A percentile compares a stretch with the other conserved stretches of the same genome.
These are phyloP conservation scores for Capsicum rhomboideum DNA, from an alignment of 257 asterid genomes.

Conservation along the genomic window DNA sequence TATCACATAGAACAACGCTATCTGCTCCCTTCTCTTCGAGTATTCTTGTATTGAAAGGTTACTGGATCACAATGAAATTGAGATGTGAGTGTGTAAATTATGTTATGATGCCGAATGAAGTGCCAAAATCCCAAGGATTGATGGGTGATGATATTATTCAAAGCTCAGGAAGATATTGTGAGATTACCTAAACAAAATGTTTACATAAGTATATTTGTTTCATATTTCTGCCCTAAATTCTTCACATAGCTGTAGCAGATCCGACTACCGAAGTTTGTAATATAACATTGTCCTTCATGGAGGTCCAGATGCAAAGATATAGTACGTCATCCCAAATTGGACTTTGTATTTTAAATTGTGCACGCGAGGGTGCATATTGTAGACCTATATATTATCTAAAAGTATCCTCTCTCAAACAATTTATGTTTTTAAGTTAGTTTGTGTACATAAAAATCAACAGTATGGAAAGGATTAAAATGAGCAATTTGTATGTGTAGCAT, in stretches of 20 bases:
- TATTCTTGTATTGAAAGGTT: slow-evolving; percentile 79
- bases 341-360: not conserved
- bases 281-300: not conserved
- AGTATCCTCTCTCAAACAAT: not conserved
- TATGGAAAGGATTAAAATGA: not conserved
- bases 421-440: not conserved
- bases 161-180: not conserved
- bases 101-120: not conserved
- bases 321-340: not conserved
- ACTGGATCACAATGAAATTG: slow-evolving; percentile 21
- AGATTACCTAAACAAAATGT: not conserved
- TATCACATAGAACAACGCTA: not conserved
- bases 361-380: not conserved
- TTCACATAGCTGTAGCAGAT: not conserved
- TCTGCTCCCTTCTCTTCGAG: slow-evolving; percentile 86
- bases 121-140: not conserved
- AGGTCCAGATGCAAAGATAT: not conserved
- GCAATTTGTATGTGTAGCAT: not conserved
- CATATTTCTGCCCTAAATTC: not conserved
- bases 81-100: not conserved
- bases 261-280: not conserved
- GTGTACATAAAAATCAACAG: not conserved
- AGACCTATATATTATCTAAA: not conserved
- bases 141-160: not conserved
- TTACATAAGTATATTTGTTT: not conserved